Evolutionary conservation across 139 green algal genomes (phyloP), one percentile per base, ranked within the genome.

Genomic region (Ettlia oleoabundans): DNA sequence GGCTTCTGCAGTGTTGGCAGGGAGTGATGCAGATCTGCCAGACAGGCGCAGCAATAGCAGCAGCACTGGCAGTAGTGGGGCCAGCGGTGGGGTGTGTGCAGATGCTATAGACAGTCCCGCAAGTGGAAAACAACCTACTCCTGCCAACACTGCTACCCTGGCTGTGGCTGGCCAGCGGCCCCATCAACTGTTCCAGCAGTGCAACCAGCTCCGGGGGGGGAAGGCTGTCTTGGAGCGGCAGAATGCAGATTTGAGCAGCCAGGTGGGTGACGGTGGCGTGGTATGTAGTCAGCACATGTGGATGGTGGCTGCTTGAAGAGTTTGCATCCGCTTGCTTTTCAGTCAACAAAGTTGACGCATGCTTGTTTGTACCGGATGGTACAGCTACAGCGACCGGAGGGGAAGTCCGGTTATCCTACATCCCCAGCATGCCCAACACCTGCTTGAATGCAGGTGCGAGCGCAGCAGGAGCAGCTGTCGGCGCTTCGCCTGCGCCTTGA

Each of bases 401-500:
- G n/a, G n/a, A n/a, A n/a, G n/a, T n/a, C n/a, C n/a, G n/a, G n/a
- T n/a, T n/a, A n/a, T n/a, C n/a, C n/a, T n/a, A n/a, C n/a, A n/a
- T n/a, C n/a, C n/a, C n/a, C n/a, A n/a, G n/a, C n/a, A n/a, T n/a
- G n/a, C n/a, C n/a, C n/a, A n/a, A n/a, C n/a, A n/a, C n/a, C n/a
- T n/a, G n/a, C n/a, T n/a, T n/a, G n/a, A n/a, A n/a, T n/a, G n/a
- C n/a, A n/a, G n/a, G n/a, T n/a, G n/a, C n/a, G n/a, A n/a, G 55
- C 41, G 15, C 30, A 72, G 32, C 75, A 81, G 58, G 26, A 71
- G 13, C 58, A 71, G 75, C 58, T 71, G n/a, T 38, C 38, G 1
- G 18, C n/a, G 10, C 75, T 81, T 37, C 58, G 58, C 58, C n/a
- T 81, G n/a, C 75, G 75, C 3, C 33, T 81, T 10, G 75, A 81